Base-by-base conservation (phyloP, 2,329 filamentous ascomycete genomes). In the Nemania sp. region DNA sequence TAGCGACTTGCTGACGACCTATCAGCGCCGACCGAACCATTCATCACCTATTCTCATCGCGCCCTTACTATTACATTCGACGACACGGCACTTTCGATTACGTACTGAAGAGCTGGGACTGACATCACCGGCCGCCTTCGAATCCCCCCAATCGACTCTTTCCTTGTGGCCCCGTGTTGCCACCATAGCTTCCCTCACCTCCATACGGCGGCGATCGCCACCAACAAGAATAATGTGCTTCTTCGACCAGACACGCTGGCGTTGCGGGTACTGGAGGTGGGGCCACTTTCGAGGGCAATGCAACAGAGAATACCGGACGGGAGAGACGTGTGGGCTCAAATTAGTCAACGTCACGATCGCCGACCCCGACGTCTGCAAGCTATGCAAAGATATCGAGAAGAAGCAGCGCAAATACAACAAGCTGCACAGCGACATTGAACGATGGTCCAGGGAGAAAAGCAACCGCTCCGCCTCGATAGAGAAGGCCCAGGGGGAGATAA, bases 281-380 rank as follows among this genome's bases (percentile, higher is more conserved):
- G 92, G 93, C 73, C 92, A 91, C 83, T 98, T 98, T 85, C 90
- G 92, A 73, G 89, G 94, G 81, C 94, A 97, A 79, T 98, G 95
- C 87, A 91, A 92, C 81, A 94, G 93, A 82, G 95, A 98, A 80
- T 97, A 97, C 83, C 92, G 95, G 73, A 97, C 93, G 73, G 95
- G 95, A 76, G 95, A 98, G 85, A 98, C 95, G 43, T 98, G 95
- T 82, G 95, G 95, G 70, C 91, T 97, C 83, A 97, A 93, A 83
- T 88, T 97, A 72, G 90, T 97, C 77, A 94, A 92, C 84, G 84
- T 89, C 74, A 94, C 93, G 27, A 85, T 88, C 71, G 84, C 84
- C 67, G 85, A 91, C 62, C 74, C 80, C 51, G 87, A 88, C 63
- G 88, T 89, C 75, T 98, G 95, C 85, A 93, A 92, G 79, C 86